Evolutionary conservation across 805 yeast genomes (phyloP).

Genomic region (Priceomyces castillae): DNA sequence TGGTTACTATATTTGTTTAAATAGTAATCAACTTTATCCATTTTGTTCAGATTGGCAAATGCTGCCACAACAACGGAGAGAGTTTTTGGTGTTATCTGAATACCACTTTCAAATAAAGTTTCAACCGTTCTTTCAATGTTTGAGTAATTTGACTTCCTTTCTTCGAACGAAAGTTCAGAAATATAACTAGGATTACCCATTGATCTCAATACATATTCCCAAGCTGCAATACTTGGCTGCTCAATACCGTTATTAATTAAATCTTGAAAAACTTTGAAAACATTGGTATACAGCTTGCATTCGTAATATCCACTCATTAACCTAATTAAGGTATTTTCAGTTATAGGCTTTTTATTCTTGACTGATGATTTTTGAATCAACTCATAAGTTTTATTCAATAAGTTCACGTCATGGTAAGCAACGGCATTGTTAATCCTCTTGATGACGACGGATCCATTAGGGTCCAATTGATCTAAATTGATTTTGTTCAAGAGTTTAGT

Average conservation of each 20-base stretch:
- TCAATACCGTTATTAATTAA: slow-evolving; percentile 37
- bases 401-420: slow-evolving; percentile 14
- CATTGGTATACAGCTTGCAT: slow-evolving; percentile 31
- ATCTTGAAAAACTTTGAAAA: slow-evolving; percentile 49
- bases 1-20: slow-evolving; percentile 27
- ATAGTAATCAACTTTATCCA: slow-evolving; percentile 42
- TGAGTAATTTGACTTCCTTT: slow-evolving; percentile 21
- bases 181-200: slow-evolving; percentile 36
- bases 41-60: slow-evolving; percentile 39
- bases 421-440: slow-evolving; percentile 22
- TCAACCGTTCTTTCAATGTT: slow-evolving; percentile 28
- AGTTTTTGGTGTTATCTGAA: slow-evolving; percentile 46
- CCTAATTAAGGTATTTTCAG: slow-evolving; percentile 39
- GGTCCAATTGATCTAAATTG: slow-evolving; percentile 27
- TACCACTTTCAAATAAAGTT: slow-evolving; percentile 28
- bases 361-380: slow-evolving; percentile 23
- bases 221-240: slow-evolving; percentile 45
- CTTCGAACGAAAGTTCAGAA: slow-evolving; percentile 21
- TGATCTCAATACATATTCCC: slow-evolving; percentile 59
- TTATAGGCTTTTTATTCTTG: slow-evolving; percentile 29
- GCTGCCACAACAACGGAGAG: slow-evolving; percentile 48
- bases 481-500: slow-evolving; percentile 8
- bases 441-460: slow-evolving; percentile 27
- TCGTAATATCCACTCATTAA: slow-evolving; percentile 48
- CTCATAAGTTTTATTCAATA: slow-evolving; percentile 20